Evolutionary conservation across 306 rosid species (phyloP), one percentile per base, ranked within the genome.

Genomic region (Nissolia schottii): DNA sequence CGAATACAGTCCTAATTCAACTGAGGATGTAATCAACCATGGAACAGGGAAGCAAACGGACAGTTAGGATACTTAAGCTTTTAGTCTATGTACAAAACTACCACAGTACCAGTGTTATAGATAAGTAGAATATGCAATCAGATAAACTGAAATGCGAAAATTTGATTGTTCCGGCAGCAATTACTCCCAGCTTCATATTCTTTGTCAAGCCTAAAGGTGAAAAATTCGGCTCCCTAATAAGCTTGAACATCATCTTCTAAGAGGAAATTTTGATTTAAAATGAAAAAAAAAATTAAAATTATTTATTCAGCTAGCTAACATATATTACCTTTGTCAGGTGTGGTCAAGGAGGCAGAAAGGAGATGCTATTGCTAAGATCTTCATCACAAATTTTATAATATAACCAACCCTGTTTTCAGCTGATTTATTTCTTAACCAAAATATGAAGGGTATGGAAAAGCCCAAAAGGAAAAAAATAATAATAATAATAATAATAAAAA

Each of bases 261-360:
- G 3, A 22, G 37, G 5, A 40, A 31, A 24, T 13, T 13, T 59
- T 18, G 56, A 64, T 24, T 34, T 6, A 6, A 74, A 49, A 62
- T 46, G 4, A 70, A 13, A 12, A 37, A 31, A 54, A 35, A 55
- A 23, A 31, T 1, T 2, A 22, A n/a, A n/a, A n/a, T n/a, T n/a
- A n/a, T n/a, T n/a, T 5, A 16, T 24, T n/a, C 34, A 19, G 22
- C 25, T 50, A 19, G 22, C 25, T 50, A 50, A 10, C 20, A 2
- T 32, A 15, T 34, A n/a, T n/a, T n/a, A 24, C 11, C 27, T 13
- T 18, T 58, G 18, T 35, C 29, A 41, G 16, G 40, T 53, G 28
- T 53, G 35, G 45, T 64, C 74, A 71, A 78, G 50, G 46, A 45
- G 51, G 41, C 27, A 62, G 29, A 61, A 71, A 57, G 41, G 61